Evolutionary conservation across 73 alveolate species (phyloP).

Genomic region (Paramecium pentaurelia): DNA sequence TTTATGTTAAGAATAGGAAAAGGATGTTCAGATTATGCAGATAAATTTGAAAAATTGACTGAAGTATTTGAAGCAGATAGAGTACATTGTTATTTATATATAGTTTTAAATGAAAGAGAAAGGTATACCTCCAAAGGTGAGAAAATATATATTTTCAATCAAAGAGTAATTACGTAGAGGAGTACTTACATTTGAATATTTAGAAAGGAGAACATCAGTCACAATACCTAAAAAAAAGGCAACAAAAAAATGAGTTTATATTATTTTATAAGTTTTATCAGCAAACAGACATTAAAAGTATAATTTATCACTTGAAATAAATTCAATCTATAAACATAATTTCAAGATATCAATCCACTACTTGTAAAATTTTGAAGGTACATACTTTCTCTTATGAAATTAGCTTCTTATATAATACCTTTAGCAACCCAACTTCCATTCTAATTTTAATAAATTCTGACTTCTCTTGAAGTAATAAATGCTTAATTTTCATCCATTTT

Average conservation of each 20-base stretch:
- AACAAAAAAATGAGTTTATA: background rate
- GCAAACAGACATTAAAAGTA: background rate
- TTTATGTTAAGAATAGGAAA: slow-evolving; percentile 72
- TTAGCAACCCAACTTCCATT: background rate
- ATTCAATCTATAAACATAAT: background rate
- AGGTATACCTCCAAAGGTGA: slow-evolving; percentile 67
- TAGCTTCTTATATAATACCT: background rate
- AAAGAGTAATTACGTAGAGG: slow-evolving; percentile 75
- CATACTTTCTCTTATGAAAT: background rate
- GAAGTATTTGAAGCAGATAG: slow-evolving; percentile 65
- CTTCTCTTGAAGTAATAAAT: background rate
- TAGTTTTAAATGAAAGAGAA: slow-evolving; percentile 67
- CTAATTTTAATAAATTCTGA: background rate
- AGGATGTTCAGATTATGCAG: slow-evolving; percentile 78
- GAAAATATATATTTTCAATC: slow-evolving; percentile 69
- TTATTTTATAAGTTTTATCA: background rate
- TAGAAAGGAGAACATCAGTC: slow-evolving; percentile 66
- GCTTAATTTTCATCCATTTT: background rate
- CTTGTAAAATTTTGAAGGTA: background rate
- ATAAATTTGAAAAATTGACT: slow-evolving; percentile 71
- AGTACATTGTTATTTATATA: background rate
- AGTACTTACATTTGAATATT: slow-evolving; percentile 69
- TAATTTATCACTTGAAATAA: background rate
- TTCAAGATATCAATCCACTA: background rate
- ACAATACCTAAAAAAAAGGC: background rate